Evolutionary conservation across 2,329 filamentous ascomycete genomes (phyloP).

Genomic region (Hypoxylon rubiginosum): DNA sequence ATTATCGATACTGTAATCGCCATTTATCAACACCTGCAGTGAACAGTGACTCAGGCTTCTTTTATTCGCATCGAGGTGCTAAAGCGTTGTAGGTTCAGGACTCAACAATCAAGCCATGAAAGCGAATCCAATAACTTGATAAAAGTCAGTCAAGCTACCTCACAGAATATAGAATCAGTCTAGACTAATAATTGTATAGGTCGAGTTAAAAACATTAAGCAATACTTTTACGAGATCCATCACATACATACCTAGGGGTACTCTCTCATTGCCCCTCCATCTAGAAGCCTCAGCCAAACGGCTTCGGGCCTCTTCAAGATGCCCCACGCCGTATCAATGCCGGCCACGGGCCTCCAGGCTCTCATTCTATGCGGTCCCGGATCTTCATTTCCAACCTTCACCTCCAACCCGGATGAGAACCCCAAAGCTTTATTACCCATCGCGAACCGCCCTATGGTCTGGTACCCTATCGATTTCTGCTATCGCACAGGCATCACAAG

Average conservation of each 20-base stretch:
- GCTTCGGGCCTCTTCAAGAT: slow-evolving; percentile 59
- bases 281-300: slow-evolving; percentile 18
- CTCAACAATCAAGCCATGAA: not conserved
- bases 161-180: not conserved
- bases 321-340: slow-evolving; percentile 82
- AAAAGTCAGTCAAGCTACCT: not conserved
- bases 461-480: slow-evolving; percentile 90
- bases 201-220: too few relatives aligned
- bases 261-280: slow-evolving; percentile 34
- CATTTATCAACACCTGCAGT: too few relatives aligned
- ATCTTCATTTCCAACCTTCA: slow-evolving; percentile 85
- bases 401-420: slow-evolving; percentile 81
- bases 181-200: not conserved
- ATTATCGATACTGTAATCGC: slow-evolving; percentile 33
- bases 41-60: slow-evolving; percentile 1
- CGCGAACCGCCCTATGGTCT: slow-evolving; percentile 89
- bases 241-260: too few relatives aligned
- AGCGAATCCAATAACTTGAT: not conserved
- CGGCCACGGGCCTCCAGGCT: slow-evolving; percentile 83
- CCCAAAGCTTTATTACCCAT: slow-evolving; percentile 87
- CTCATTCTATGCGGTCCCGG: slow-evolving; percentile 87
- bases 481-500: slow-evolving; percentile 83
- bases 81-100: not conserved
- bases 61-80: not conserved
- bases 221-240: too few relatives aligned